Evolutionary conservation across 176 grass and related monocot species (phyloP).

Genomic region (Tillandsia leiboldiana): DNA sequence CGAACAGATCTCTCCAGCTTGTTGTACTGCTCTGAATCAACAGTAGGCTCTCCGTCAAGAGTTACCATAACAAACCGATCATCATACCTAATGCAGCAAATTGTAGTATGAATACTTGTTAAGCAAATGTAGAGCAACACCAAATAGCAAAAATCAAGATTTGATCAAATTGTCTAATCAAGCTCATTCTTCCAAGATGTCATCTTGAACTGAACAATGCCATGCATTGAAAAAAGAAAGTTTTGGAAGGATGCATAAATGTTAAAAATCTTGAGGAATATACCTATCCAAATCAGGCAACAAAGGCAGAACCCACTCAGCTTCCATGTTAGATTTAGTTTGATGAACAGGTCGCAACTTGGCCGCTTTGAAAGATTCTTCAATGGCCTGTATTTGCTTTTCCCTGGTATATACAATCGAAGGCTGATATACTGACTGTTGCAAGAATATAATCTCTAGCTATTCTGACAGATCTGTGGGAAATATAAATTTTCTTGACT

Average conservation of each 20-base stretch:
- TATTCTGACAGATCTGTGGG: conserved; percentile 1
- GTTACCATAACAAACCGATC: conserved; percentile 97
- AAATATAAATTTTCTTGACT: conserved; percentile 10
- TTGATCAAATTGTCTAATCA: conserved; percentile 1
- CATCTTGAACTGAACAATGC: not conserved
- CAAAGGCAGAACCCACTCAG: conserved; percentile 68
- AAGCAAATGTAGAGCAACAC: not conserved
- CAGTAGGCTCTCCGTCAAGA: conserved; percentile 96
- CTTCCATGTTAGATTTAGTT: conserved; percentile 68
- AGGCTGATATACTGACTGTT: not conserved
- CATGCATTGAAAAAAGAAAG: not conserved
- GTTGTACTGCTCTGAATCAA: conserved; percentile 82
- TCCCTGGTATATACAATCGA: conserved; percentile 49
- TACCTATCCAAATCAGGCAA: conserved; percentile 89
- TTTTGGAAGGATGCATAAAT: not conserved
- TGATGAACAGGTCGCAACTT: conserved; percentile 82
- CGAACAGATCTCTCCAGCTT: conserved; percentile 58
- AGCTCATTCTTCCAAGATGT: not conserved
- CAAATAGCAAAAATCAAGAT: not conserved
- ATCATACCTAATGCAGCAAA: conserved; percentile 43
- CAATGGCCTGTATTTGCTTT: conserved; percentile 84
- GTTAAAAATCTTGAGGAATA: conserved; percentile 2
- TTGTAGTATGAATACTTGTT: not conserved
- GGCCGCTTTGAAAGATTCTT: conserved; percentile 85
- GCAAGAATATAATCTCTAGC: not conserved